Evolutionary conservation across 768 basidiomycete species (phyloP), one percentile per base, ranked within the genome.

Genomic region (Melanogaster broomeanus): DNA sequence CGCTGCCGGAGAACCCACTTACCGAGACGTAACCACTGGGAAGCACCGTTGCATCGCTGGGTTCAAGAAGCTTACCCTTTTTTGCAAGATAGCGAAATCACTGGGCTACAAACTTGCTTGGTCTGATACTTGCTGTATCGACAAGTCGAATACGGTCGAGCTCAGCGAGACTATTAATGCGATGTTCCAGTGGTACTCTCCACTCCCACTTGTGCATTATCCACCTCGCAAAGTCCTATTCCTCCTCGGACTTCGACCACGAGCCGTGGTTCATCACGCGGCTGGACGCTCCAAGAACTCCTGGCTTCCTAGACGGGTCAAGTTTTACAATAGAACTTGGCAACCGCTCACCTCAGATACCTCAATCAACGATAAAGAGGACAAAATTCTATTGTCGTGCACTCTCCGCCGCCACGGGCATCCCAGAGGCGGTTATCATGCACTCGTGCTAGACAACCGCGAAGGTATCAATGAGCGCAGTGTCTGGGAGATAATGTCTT

Each of bases 111-210:
- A 34, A 64, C 53, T 3, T 64, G 54, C 21, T 66, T 60, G n/a
- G 60, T 66, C 37, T 50, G 66, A n/a, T n/a, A n/a, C n/a, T n/a
- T n/a, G n/a, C n/a, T n/a, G n/a, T n/a, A n/a, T n/a, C n/a, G n/a
- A n/a, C 35, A 52, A 53, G 34, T 28, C 37, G 1, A 60, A 50
- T 28, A 43, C 35, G 4, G 40, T 48, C 0, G 65, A 63, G 18
- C 53, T 66, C 40, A 48, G 42, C 18, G 62, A 64, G 16, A 52
- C 64, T 9, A 52, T 65, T 9, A 48, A 48, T 5, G 45, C 48
- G 5, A 63, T 66, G 57, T 66, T 53, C 52, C 43, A 45, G 40
- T 65, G 64, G 62, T 66, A 66, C 45, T 37, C 49, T n/a, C 5
- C 51, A 64, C 24, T 37, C 57, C 10, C 28, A 52, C 27, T 28